These are phyloP conservation scores for Penicillium sp. DNA, from an alignment of 2,329 filamentous ascomycete species.

Conservation along the genomic window DNA sequence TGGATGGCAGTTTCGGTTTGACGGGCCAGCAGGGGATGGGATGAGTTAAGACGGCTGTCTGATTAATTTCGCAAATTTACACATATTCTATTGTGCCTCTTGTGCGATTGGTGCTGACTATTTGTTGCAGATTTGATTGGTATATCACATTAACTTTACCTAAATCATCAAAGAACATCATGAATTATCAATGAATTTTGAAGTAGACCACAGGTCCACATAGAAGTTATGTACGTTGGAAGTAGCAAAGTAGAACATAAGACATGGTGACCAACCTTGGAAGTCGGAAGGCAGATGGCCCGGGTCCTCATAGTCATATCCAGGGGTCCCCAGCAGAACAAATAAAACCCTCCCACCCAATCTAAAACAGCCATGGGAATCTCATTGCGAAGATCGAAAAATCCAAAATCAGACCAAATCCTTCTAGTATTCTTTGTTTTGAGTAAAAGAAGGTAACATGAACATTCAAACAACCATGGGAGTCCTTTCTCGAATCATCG, in stretches of 20 bases:
- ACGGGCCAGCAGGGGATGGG: conserved; percentile 40
- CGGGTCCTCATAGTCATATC: not conserved
- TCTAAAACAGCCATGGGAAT: not conserved
- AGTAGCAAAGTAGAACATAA: not conserved
- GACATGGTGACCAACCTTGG: not conserved
- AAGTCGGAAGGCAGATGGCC: not conserved
- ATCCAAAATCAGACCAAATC: not conserved
- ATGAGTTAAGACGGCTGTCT: conserved; percentile 45
- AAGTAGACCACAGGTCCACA: conserved; percentile 8
- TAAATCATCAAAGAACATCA: not conserved
- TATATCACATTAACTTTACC: not conserved
- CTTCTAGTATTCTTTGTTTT: not conserved
- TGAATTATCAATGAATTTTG: not conserved
- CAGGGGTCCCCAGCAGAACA: not conserved
- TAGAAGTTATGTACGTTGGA: conserved; percentile 11
- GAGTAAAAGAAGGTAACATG: not conserved
- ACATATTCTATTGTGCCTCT: not conserved
- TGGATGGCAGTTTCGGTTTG: conserved; percentile 33
- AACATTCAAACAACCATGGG: not conserved
- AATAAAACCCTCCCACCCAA: not conserved
- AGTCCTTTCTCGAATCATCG: not conserved
- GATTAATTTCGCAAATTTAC: conserved; percentile 22
- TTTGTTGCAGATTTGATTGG: conserved; percentile 4
- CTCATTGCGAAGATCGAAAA: not conserved
- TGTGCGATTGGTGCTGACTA: conserved; percentile 15